Conservation (phyloP, 208 protist species). For the Porcisia deanei region DNA sequence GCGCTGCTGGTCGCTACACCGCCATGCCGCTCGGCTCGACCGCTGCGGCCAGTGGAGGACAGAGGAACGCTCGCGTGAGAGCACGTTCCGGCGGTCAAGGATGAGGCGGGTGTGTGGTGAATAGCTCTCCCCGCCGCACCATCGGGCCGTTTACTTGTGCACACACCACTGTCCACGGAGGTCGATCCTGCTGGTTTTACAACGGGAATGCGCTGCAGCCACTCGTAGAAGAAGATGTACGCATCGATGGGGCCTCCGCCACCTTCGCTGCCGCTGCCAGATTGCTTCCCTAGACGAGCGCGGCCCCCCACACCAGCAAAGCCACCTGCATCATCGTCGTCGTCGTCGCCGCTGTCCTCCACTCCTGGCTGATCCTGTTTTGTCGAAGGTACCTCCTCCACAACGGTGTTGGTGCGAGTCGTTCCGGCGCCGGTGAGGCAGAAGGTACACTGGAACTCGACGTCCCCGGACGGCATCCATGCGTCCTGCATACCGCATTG, state of each 20-base stretch:
- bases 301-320: constrained; percentile 10
- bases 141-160: neutral
- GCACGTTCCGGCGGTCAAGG: neutral
- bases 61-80: neutral
- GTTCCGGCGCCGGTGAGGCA: constrained; percentile 63
- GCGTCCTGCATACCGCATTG: constrained; percentile 74
- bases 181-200: constrained; percentile 7
- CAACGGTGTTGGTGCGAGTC: constrained; percentile 56
- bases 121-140: neutral
- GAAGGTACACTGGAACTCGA: constrained; percentile 66
- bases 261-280: constrained; percentile 8
- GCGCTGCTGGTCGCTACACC: neutral
- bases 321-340: constrained; percentile 21
- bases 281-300: neutral
- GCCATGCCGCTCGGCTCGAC: neutral
- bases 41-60: neutral
- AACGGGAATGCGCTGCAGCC: constrained; percentile 46
- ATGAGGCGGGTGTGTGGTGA: neutral
- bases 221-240: constrained; percentile 73
- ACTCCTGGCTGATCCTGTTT: constrained; percentile 34
- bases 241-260: constrained; percentile 37
- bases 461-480: constrained; percentile 66
- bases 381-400: constrained; percentile 40
- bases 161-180: neutral
- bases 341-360: constrained; percentile 24